Evolutionary conservation across 805 yeast species (phyloP), one percentile per base, ranked within the genome.

Genomic region (Yarrowia porcina): DNA sequence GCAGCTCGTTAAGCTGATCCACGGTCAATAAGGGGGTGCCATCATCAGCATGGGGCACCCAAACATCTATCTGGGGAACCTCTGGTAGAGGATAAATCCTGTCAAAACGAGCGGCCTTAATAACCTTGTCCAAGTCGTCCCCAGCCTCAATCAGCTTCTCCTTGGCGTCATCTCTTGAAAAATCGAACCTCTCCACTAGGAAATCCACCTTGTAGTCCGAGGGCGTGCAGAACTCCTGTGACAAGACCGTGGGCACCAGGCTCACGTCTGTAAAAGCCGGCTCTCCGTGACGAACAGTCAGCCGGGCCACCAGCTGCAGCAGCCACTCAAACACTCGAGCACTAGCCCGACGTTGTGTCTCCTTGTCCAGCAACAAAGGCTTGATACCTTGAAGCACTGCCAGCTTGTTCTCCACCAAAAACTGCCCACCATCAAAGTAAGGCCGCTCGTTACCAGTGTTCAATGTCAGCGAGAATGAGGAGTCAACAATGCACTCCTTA

Each of bases 371-470:
- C 47, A 56, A 12, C 28, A 56, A 35, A 13, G 47, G 47, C 30
- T 28, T 28, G 38, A 56, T 25, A 6, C 61, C 49, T 4, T 25
- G 28, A 13, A 56, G 30, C 36, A 56, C 39, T 0, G 61, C 61
- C 36, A 56, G 38, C 49, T 41, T 56, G 61, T 56, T 65, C 61
- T 73, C 75, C 21, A 73, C 69, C 23, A 72, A 64, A 42, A 73
- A 71, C 56, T 72, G 74, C 11, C 63, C 63, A 2, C 70, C 68
- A 30, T 67, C 65, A 61, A 71, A 73, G 63, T 67, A 68, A 1
- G 71, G 68, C 18, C 63, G 47, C 39, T 65, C 66, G 10, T 68
- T 70, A 2, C 68, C 52, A 15, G 68, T 59, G n/a, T 65, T 50
- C 32, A 72, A 38, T 4, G 66, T 60, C 11, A 52, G 66, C 13